A percentile compares a stretch with the other conserved stretches of the same genome.
These are phyloP conservation scores for Apiotrichum veenhuisii DNA, from an alignment of 1,284 basidiomycete species.

Conservation along the genomic window DNA sequence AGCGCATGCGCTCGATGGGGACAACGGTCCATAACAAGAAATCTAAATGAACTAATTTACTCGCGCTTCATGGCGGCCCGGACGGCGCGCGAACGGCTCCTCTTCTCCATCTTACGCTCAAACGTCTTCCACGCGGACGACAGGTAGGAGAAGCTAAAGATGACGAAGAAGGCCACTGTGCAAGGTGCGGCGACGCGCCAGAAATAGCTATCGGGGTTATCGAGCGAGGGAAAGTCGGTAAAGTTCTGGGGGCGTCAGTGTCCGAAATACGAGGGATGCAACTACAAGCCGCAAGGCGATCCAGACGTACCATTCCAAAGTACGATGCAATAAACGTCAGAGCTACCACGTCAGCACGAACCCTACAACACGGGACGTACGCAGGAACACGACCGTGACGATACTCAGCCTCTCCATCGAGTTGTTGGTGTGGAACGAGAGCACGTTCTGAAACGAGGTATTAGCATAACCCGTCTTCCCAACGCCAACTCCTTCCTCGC, in stretches of 20 bases:
- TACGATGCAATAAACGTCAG: constrained; percentile 35
- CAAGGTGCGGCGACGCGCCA: constrained; percentile 47
- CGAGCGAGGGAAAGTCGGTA: constrained; percentile 32
- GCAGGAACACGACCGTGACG: constrained; percentile 50
- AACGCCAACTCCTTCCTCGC: too few relatives aligned
- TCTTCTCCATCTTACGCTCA: constrained; percentile 21
- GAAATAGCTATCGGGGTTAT: constrained; percentile 40
- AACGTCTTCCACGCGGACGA: constrained; percentile 28
- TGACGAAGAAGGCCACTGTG: constrained; percentile 45
- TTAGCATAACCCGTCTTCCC: too few relatives aligned
- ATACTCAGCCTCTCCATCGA: constrained; percentile 49
- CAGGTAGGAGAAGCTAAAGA: constrained; percentile 44
- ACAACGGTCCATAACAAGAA: too few relatives aligned
- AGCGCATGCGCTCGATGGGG: too few relatives aligned
- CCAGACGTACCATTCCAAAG: constrained; percentile 35
- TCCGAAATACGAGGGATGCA: too few relatives aligned
- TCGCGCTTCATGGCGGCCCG: background rate
- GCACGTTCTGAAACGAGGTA: constrained; percentile 38
- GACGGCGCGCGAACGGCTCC: background rate
- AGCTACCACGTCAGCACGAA: constrained; percentile 12
- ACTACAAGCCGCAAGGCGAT: too few relatives aligned
- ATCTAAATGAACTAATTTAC: too few relatives aligned
- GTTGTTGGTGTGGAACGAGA: constrained; percentile 48
- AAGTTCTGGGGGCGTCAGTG: constrained; percentile 31
- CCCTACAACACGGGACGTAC: constrained; percentile 40